Evolutionary conservation across 2,329 filamentous ascomycete species (phyloP), one percentile per base, ranked within the genome.

Genomic region (Fusarium sp.): DNA sequence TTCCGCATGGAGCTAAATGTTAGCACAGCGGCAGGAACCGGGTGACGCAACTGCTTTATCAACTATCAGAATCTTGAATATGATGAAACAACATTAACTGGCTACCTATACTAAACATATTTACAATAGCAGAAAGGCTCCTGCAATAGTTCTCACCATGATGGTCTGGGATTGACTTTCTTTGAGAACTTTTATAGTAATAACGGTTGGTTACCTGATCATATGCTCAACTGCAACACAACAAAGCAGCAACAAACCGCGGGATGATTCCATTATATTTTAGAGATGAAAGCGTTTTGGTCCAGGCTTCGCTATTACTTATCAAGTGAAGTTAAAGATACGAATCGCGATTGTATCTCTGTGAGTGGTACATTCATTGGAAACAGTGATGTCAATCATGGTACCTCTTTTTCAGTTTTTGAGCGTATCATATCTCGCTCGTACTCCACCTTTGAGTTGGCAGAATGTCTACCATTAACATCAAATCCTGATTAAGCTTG

Each of bases 11-110:
- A 64, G 60, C 70, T 70, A 70, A 62, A 68, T 60, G 49, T 59
- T 66, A 74, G 69, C 66, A 67, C 70, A 67, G 65, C 77, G 79
- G 79, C 75, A 78, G 74, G 77, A 79, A 78, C 76, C 77, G 77
- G 78, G 77, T 80, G 77, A 78, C 75, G 74, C 75, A 77, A 78
- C 72, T 45, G 13, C 47, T 42, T 59, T 32, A 67, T 61, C 47
- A 30, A 55, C 49, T 29, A 20, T 20, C 20, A 14, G 27, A 56
- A 44, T 52, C 40, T 51, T 34, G 22, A 42, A 48, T 14, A 30
- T 41, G 40, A 54, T 29, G 34, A 37, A 48, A 42, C 22, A 29
- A 29, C 47, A 32, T 46, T 7, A 32, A 12, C 20, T 4, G 22
- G 11, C n/a, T 34, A 22, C 37, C n/a, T 34, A 22, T 37, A 8